Percentiles rank a stretch among this genome's conserved stretches.
These are phyloP conservation scores for Hemisphaericaspora xylofermentans DNA, from an alignment of 1,139 yeast species.

Conservation along the genomic window DNA sequence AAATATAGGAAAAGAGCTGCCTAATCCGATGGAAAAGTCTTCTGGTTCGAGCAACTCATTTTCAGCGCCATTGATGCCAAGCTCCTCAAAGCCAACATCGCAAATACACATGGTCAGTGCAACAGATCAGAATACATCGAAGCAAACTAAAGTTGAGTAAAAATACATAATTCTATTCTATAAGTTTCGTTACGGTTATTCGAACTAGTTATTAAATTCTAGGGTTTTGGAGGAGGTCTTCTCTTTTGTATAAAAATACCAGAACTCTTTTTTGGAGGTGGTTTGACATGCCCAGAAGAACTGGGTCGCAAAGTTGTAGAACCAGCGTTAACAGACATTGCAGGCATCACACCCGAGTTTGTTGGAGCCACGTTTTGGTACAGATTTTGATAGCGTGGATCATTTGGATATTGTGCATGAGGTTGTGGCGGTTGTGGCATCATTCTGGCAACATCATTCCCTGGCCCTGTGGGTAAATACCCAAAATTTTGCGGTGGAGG, in stretches of 20 bases:
- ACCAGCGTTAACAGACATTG: neutral
- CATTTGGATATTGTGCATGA: no score
- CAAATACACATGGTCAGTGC: slow-evolving; percentile 8
- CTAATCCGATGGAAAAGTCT: neutral
- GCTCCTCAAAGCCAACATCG: slow-evolving; percentile 9
- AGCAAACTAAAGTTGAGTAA: slow-evolving; percentile 1
- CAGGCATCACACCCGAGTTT: neutral
- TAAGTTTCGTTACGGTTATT: neutral
- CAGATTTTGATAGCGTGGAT: no score
- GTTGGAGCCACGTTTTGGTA: neutral
- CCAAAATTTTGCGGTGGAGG: no score
- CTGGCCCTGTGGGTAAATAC: no score
- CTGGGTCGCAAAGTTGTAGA: slow-evolving; percentile 11
- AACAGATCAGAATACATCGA: neutral
- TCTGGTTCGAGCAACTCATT: neutral
- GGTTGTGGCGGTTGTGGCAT: no score
- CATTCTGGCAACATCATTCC: no score
- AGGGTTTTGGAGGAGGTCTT: slow-evolving; percentile 9
- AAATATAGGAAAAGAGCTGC: neutral
- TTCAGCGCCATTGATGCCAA: slow-evolving; percentile 6
- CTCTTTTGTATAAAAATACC: slow-evolving; percentile 20
- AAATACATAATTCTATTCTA: neutral
- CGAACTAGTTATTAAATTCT: neutral
- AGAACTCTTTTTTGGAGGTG: slow-evolving; percentile 14
- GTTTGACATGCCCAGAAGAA: slow-evolving; percentile 19